These are phyloP conservation scores for Torrubiella hemipterigena DNA, from an alignment of 2,329 filamentous ascomycete species.

Conservation along the genomic window DNA sequence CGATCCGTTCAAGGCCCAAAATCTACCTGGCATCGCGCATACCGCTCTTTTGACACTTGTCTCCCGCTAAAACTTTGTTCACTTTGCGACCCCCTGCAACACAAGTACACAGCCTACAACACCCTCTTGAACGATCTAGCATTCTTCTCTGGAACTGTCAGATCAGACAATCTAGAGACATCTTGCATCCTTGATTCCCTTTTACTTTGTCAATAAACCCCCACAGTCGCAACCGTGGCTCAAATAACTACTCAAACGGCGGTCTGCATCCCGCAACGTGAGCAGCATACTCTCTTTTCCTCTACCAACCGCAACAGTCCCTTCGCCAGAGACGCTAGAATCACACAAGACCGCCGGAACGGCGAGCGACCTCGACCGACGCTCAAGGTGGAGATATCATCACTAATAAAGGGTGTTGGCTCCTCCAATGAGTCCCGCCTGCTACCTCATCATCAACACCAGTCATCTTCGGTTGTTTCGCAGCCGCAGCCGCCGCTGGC, in stretches of 20 bases:
- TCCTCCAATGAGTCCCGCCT: slow-evolving; percentile 58
- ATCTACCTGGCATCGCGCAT: too few species aligned
- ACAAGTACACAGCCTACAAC: too few species aligned
- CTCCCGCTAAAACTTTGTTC: too few species aligned
- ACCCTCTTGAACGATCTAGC: too few species aligned
- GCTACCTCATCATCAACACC: slow-evolving; percentile 22
- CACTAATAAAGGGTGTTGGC: slow-evolving; percentile 67
- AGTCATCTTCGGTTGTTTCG: slow-evolving; percentile 2
- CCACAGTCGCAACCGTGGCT: slow-evolving; percentile 24
- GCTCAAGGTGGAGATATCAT: slow-evolving; percentile 89
- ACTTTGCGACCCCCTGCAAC: too few species aligned
- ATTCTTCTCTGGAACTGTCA: too few species aligned
- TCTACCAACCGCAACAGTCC: slow-evolving; percentile 2
- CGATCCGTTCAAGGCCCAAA: too few species aligned
- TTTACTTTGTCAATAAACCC: too few species aligned
- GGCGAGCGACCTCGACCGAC: slow-evolving; percentile 13
- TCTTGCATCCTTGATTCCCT: too few species aligned
- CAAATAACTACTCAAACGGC: slow-evolving; percentile 28
- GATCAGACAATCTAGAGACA: too few species aligned
- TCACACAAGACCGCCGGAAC: slow-evolving; percentile 16
- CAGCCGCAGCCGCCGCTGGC: slow-evolving; percentile 6
- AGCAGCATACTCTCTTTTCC: slow-evolving; percentile 24
- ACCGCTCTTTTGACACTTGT: too few species aligned
- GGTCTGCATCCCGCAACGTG: slow-evolving; percentile 28
- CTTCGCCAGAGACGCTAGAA: slow-evolving; percentile 1